Percentiles rank a stretch among this genome's conserved stretches.
Evolutionary conservation across 2,329 filamentous ascomycete genomes (phyloP).

Genomic region (Trichoderma afroharzianum): DNA sequence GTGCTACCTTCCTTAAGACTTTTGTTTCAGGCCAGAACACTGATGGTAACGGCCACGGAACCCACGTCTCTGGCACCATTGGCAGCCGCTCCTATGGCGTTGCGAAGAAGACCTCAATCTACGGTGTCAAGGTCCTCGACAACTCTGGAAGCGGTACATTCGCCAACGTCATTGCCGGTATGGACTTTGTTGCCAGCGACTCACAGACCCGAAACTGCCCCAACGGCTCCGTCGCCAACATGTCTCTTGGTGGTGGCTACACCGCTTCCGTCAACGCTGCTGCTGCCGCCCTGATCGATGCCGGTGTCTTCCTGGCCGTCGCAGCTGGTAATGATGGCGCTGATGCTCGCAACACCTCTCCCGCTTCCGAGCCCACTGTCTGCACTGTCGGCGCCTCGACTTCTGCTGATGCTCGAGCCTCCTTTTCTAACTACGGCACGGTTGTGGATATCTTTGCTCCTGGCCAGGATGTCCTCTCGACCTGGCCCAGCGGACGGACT

Average conservation of each 20-base stretch:
- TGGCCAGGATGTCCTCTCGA: constrained; percentile 43
- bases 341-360: constrained; percentile 44
- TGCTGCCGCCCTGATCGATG: constrained; percentile 42
- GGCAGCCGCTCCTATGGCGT: constrained; percentile 36
- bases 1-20: constrained; percentile 32
- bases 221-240: constrained; percentile 50
- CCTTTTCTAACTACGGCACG: constrained; percentile 51
- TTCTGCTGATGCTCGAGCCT: constrained; percentile 37
- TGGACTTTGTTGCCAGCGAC: constrained; percentile 42
- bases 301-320: constrained; percentile 52
- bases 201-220: constrained; percentile 36
- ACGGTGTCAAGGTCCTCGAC: constrained; percentile 46
- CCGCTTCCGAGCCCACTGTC: constrained; percentile 44
- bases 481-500: constrained; percentile 42
- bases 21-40: constrained; percentile 24
- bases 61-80: constrained; percentile 35
- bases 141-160: constrained; percentile 30
- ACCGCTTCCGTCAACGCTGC: constrained; percentile 49
- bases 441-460: constrained; percentile 51
- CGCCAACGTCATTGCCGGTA: constrained; percentile 44
- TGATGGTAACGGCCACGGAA: constrained; percentile 42
- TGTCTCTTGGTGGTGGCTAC: constrained; percentile 51
- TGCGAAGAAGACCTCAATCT: constrained; percentile 41
- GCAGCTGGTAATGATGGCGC: constrained; percentile 51
- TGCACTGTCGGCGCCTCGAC: constrained; percentile 53